Conservation (phyloP, 2,329 filamentous ascomycete genomes). For the Dryadomyces sulphureus region DNA sequence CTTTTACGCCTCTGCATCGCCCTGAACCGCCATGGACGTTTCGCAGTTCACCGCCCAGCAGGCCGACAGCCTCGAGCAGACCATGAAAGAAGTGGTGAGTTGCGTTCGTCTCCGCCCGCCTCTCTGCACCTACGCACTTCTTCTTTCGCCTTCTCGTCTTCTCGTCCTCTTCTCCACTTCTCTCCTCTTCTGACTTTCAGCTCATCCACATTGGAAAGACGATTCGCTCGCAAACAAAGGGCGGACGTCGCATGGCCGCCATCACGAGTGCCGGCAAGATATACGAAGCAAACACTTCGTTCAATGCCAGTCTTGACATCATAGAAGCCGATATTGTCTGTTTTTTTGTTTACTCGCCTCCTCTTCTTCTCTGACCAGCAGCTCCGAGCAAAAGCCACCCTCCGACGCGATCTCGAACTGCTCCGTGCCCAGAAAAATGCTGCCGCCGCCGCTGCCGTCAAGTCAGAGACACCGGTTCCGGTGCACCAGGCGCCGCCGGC, state of each 20-base stretch:
- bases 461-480: constrained; percentile 1
- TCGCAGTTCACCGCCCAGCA: constrained; percentile 24
- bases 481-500: constrained; percentile 12
- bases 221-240: constrained; percentile 31
- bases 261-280: constrained; percentile 25
- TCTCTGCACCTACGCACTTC: not conserved
- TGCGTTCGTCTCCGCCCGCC: not conserved
- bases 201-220: constrained; percentile 45
- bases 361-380: constrained; percentile 10
- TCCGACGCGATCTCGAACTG: constrained; percentile 37
- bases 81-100: constrained; percentile 41
- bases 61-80: constrained; percentile 33
- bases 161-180: not conserved
- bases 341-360: not conserved
- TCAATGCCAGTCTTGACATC: constrained; percentile 39
- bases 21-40: constrained; percentile 16
- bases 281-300: constrained; percentile 29
- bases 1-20: not conserved
- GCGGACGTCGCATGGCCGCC: constrained; percentile 24
- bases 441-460: constrained; percentile 11
- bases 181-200: constrained; percentile 18
- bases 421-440: constrained; percentile 17
- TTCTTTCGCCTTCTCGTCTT: not conserved
- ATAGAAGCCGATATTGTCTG: constrained; percentile 43
- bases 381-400: constrained; percentile 37